These are phyloP conservation scores for Wallacemonas sp. DNA, from an alignment of 208 protist species.

Conservation along the genomic window DNA sequence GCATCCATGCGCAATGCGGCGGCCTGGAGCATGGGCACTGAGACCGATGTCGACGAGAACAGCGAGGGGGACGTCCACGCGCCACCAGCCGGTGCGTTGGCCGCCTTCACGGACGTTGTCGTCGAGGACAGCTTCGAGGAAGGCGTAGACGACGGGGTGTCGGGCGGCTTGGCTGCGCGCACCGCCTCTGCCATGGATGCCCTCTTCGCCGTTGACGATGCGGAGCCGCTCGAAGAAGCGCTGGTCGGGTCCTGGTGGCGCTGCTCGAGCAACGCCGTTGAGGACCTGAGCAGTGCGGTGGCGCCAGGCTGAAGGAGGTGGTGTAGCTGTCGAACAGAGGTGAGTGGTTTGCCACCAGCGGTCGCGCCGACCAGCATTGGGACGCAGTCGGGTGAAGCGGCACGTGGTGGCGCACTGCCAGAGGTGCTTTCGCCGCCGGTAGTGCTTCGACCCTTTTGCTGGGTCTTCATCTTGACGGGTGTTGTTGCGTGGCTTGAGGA, in stretches of 20 bases:
- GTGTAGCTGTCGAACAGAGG: slow-evolving; percentile 12
- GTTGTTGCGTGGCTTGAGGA: neutral
- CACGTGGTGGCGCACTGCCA: no score
- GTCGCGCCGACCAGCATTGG: neutral
- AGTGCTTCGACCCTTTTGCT: neutral
- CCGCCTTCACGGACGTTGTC: neutral
- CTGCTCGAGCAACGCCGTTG: slow-evolving; percentile 4
- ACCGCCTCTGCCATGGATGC: no score
- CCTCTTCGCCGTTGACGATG: neutral
- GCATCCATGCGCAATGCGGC: slow-evolving; percentile 7
- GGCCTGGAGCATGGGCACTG: neutral
- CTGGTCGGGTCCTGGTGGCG: neutral
- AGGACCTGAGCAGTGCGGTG: neutral
- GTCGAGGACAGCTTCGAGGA: no score
- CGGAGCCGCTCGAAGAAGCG: neutral
- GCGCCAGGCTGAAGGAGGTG: slow-evolving; percentile 8
- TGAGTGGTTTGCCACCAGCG: neutral
- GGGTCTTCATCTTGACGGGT: neutral
- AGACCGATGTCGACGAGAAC: neutral
- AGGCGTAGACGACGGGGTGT: no score
- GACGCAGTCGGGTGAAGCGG: no score
- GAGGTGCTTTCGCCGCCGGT: no score
- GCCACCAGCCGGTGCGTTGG: neutral
- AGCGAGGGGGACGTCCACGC: neutral
- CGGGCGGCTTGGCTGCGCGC: no score